These are phyloP conservation scores for Vanderwaltozyma tropicalis DNA, from an alignment of 805 yeast species.

Conservation along the genomic window DNA sequence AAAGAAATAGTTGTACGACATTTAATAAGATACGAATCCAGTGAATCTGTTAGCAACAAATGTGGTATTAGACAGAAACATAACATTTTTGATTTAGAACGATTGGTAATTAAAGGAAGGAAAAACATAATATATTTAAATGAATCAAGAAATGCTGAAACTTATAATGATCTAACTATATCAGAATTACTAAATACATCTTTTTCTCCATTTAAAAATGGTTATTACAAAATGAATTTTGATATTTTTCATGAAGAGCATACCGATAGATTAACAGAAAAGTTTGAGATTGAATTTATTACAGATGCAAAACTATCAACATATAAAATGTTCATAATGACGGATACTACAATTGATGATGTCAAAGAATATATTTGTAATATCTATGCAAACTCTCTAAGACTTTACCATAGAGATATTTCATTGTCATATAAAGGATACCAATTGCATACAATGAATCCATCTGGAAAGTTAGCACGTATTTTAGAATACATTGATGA, in stretches of 20 bases:
- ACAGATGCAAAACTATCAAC: conserved; percentile 17
- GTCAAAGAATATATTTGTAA: conserved; percentile 21
- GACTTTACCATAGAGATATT: conserved; percentile 15
- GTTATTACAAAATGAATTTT: conserved; percentile 22
- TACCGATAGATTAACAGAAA: conserved; percentile 4
- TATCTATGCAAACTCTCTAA: conserved; percentile 18
- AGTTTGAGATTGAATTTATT: conserved; percentile 12
- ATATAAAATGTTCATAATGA: conserved; percentile 12
- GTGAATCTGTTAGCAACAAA: conserved; percentile 1
- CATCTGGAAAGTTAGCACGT: conserved; percentile 13
- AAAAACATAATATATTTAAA: conserved; percentile 9
- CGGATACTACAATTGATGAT: conserved; percentile 18
- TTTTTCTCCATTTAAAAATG: conserved; percentile 23
- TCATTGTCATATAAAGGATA: conserved; percentile 17
- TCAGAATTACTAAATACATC: conserved; percentile 24
- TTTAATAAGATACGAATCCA: conserved; percentile 11
- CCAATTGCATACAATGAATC: conserved; percentile 6
- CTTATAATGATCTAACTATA: conserved; percentile 16
- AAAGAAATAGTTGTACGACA: conserved; percentile 7
- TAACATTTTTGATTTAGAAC: conserved; percentile 9
- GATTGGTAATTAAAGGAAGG: conserved; percentile 14
- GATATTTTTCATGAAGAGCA: conserved; percentile 11
- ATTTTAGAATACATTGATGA: conserved; percentile 16
- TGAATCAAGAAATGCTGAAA: conserved; percentile 6
- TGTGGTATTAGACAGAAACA: conserved; percentile 11